Base-by-base conservation (phyloP, 228 moss, liverwort and hornwort genomes). In the Sphagnum fallax region DNA sequence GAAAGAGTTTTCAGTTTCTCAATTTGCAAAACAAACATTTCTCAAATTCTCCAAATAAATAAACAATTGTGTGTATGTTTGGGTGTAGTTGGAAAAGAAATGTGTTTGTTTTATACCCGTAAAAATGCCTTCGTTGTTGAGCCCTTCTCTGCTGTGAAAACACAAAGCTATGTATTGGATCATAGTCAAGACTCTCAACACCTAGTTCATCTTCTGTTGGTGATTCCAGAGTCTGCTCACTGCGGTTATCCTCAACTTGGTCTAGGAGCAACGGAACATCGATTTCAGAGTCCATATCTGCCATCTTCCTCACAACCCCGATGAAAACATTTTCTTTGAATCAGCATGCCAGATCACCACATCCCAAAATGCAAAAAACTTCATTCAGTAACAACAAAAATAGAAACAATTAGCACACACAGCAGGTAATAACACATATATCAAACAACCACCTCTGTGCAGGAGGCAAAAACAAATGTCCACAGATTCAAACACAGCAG, bases 181-280 rank as follows among this genome's bases (percentile, higher is more conserved):
- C 92, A 64, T 88, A 92, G 65, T 92, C 92, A 60, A 92, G 84
- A 71, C 90, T 86, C 73, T 92, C 92, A 62, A 90, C 74, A 61
- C 86, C 83, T 10, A 84, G 64, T 75, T 84, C 88, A 61, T 81
- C 82, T 49, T 63, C 2, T 52, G 62, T n/a, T 64, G 18, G 62
- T 64, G 52, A 4, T 10, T n/a, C 64, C 64, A 72, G 73, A 32
- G 62, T 67, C 64, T 71, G 74, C 50, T 77, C 73, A 5, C 72
- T 68, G 50, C 69, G 65, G 47, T 67, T 74, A 69, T 83, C 84
- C 68, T 79, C 84, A 13, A 75, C 74, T 69, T 84, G 73, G 63
- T 75, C 82, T 50, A 71, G 51, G 51, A 92, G 71, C 57, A 92
- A 67, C 49, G 91, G 91, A 73, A 79, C 75, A 60, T 85, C 79